Percentiles rank a stretch among this genome's conserved stretches.
These are phyloP conservation scores for Mycena capillaripes DNA, from an alignment of 768 basidiomycete genomes.

Conservation along the genomic window DNA sequence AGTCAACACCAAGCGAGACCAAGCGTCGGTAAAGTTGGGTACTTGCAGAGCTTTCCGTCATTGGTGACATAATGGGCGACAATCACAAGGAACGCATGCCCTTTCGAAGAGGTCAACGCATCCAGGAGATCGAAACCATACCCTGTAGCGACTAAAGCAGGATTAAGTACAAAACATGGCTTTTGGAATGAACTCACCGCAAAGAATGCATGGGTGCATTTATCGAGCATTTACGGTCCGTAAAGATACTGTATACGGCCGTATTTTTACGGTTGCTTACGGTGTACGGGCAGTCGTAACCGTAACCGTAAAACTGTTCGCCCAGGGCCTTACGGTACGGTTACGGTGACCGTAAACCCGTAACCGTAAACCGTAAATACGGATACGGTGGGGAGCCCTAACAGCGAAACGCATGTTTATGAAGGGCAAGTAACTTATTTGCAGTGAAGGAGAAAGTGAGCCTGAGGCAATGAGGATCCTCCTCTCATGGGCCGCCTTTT, in stretches of 20 bases:
- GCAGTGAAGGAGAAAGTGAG: not conserved
- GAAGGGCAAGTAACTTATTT: not conserved
- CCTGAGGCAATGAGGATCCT: not conserved
- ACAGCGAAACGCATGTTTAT: constrained; percentile 7
- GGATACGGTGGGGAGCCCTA: no score
- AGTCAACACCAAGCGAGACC: no score
- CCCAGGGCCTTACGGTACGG: no score
- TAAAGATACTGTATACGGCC: no score
- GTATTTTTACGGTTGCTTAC: no score
- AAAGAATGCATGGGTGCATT: no score
- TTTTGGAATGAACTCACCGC: not conserved
- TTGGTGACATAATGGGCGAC: not conserved
- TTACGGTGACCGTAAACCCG: no score
- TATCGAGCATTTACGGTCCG: no score
- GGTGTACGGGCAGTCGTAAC: no score
- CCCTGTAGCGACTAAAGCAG: not conserved
- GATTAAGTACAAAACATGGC: not conserved
- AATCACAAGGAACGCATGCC: not conserved
- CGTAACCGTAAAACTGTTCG: no score
- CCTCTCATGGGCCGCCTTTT: not conserved
- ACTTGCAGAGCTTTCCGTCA: not conserved
- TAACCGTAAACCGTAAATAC: no score
- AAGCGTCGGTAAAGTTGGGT: no score
- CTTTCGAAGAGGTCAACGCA: not conserved
- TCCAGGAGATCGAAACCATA: not conserved